Percentiles rank a stretch among this genome's conserved stretches.
These are phyloP conservation scores for Citeromyces hawaiiensis DNA, from an alignment of 1,139 yeast species.

Conservation along the genomic window DNA sequence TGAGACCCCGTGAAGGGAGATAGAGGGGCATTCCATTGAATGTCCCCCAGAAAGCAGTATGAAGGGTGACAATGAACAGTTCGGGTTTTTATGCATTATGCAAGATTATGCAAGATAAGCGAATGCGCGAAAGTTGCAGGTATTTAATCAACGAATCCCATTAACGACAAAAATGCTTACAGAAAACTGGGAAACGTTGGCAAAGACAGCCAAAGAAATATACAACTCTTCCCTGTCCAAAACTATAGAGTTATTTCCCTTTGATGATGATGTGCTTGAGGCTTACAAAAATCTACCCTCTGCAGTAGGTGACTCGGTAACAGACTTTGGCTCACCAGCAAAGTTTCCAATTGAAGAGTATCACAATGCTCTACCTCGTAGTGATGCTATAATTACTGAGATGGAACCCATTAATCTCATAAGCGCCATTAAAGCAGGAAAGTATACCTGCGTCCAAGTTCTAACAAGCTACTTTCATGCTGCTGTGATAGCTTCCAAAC, in stretches of 20 bases:
- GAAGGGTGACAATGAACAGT: no score
- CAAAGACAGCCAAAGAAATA: neutral
- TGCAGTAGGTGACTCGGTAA: neutral
- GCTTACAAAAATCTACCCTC: neutral
- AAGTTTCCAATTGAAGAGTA: neutral
- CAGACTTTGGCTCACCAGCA: neutral
- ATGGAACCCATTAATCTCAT: neutral
- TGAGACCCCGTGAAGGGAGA: no score
- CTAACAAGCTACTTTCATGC: conserved; percentile 18
- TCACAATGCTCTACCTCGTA: neutral
- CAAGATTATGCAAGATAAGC: conserved; percentile 1
- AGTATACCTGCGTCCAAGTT: conserved; percentile 1
- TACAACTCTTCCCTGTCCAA: neutral
- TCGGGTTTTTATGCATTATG: neutral
- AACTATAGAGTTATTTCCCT: neutral
- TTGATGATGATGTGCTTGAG: neutral
- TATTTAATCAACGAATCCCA: no score
- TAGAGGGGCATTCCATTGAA: no score
- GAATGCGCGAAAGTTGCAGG: neutral
- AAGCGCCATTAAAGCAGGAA: neutral
- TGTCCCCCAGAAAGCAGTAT: no score
- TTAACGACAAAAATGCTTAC: neutral
- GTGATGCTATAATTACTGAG: neutral
- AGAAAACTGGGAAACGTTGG: neutral
- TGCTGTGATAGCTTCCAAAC: conserved; percentile 45